Evolutionary conservation across 768 basidiomycete species (phyloP), one percentile per base, ranked within the genome.

Genomic region (Amanita jacksonii): DNA sequence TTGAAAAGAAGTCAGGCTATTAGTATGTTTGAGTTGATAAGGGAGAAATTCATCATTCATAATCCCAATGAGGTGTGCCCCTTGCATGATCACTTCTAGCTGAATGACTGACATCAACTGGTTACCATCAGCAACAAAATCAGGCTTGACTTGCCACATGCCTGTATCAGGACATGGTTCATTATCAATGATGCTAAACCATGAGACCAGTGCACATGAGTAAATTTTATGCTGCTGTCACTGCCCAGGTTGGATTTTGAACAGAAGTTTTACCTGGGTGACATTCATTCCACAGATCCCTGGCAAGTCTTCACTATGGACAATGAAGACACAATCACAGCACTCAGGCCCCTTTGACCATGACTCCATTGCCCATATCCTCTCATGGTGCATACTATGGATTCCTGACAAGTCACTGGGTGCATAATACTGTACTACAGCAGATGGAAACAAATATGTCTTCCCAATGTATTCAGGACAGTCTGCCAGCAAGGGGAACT

Each of bases 391-490:
- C 49, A 52, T 47, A 9, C 51, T 53, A 6, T 43, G 30, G 37
- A 34, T 22, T 1, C 55, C 55, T 19, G 39, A 46, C 3, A 32
- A 30, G 23, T 56, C 49, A 28, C 53, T 52, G 8, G 55, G 55
- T 4, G 51, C 53, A 39, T 49, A 48, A 27, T 23, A 54, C 3
- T 8, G 20, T 7, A 53, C 51, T 10, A 44, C 33, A 5, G 53
- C 50, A 20, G 49, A 48, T 18, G 45, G 35, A 18, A 41, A 50
- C 5, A 46, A n/a, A 1, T 24, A 5, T 4, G 39, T 47, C 15
- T 27, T 9, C 16, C 38, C 31, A 2, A 18, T 43, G 18, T 7
- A 40, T 25, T 25, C 23, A 12, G 39, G 39, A 12, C 39, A 40
- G 3, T 40, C 13, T 49, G n/a, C n/a, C n/a, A n/a, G n/a, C 43